Conservation (phyloP, 768 basidiomycete species). For the Boletus rubescentipes region DNA sequence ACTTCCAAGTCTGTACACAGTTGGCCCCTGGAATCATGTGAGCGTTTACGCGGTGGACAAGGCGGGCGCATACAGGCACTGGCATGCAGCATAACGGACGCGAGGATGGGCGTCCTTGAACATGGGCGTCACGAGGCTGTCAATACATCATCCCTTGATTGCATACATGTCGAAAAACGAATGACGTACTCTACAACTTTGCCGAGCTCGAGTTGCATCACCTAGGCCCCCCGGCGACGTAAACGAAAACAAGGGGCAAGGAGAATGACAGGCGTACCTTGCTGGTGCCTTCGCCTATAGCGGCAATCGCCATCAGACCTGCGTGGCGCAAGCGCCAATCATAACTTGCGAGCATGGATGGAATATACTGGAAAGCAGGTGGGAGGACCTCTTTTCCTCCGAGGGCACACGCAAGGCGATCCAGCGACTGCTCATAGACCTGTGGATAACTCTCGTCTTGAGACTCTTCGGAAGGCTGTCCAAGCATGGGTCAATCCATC, state of each 20-base stretch:
- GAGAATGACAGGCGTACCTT: slow-evolving; percentile 41
- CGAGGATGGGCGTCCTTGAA: slow-evolving; percentile 78
- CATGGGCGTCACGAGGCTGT: slow-evolving; percentile 72
- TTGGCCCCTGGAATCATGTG: slow-evolving; percentile 58
- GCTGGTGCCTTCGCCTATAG: slow-evolving; percentile 81
- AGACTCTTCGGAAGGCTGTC: slow-evolving; percentile 62
- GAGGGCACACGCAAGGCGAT: slow-evolving; percentile 77
- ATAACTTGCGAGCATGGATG: slow-evolving; percentile 75
- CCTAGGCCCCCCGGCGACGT: slow-evolving; percentile 33
- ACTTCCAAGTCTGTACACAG: slow-evolving; percentile 89
- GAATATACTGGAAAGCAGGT: slow-evolving; percentile 79
- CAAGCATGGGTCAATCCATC: neutral
- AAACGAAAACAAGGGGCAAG: neutral
- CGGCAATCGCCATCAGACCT: slow-evolving; percentile 83
- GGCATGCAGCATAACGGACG: slow-evolving; percentile 75
- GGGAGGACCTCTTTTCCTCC: slow-evolving; percentile 76
- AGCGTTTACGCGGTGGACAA: neutral
- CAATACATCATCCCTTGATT: neutral
- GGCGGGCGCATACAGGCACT: slow-evolving; percentile 62
- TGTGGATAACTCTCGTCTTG: slow-evolving; percentile 65
- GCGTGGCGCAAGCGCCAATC: slow-evolving; percentile 88
- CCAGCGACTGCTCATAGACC: slow-evolving; percentile 80
- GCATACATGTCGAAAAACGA: slow-evolving; percentile 5
- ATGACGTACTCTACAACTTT: slow-evolving; percentile 73
- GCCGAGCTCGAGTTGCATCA: slow-evolving; percentile 78